Conservation (phyloP, 768 basidiomycete species). For the Leccinum ochraceum region DNA sequence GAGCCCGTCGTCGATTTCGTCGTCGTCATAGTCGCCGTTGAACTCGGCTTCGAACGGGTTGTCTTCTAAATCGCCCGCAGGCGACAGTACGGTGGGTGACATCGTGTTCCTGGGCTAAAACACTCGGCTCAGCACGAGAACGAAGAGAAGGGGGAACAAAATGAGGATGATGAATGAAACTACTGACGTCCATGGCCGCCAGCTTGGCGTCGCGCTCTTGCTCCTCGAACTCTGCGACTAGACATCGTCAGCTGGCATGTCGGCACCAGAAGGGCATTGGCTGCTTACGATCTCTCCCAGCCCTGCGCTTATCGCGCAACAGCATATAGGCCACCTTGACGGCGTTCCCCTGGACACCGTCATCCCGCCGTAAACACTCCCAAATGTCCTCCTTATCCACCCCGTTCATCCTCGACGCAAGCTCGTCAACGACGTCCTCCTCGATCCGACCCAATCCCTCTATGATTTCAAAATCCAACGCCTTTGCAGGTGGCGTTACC, state of each 20-base stretch:
- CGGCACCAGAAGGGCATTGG: neutral
- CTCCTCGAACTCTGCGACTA: conserved; percentile 79
- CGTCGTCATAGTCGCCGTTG: conserved; percentile 41
- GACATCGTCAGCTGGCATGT: conserved; percentile 17
- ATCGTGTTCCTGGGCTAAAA: conserved; percentile 66
- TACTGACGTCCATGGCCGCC: conserved; percentile 76
- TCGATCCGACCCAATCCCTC: conserved; percentile 92
- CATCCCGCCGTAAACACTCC: conserved; percentile 80
- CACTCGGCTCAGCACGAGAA: neutral
- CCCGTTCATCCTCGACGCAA: conserved; percentile 68
- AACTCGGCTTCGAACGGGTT: conserved; percentile 86
- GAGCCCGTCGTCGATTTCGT: too few species aligned
- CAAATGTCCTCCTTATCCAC: conserved; percentile 85
- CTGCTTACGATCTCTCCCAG: conserved; percentile 80
- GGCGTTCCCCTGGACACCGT: conserved; percentile 85
- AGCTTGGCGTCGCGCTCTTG: conserved; percentile 83
- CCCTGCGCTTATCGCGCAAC: conserved; percentile 81
- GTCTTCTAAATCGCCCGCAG: conserved; percentile 63
- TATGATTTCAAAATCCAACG: conserved; percentile 80
- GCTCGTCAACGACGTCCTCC: conserved; percentile 84
- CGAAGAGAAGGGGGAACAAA: neutral
- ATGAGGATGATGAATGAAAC: neutral
- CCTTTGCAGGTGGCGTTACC: conserved; percentile 60
- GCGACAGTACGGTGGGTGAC: conserved; percentile 68
- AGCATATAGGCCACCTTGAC: conserved; percentile 97